Percentiles rank a stretch among this genome's conserved stretches.
phyloP scores from a whole-genome alignment of 805 yeast species.

The Pichia phayaonensis region DNA sequence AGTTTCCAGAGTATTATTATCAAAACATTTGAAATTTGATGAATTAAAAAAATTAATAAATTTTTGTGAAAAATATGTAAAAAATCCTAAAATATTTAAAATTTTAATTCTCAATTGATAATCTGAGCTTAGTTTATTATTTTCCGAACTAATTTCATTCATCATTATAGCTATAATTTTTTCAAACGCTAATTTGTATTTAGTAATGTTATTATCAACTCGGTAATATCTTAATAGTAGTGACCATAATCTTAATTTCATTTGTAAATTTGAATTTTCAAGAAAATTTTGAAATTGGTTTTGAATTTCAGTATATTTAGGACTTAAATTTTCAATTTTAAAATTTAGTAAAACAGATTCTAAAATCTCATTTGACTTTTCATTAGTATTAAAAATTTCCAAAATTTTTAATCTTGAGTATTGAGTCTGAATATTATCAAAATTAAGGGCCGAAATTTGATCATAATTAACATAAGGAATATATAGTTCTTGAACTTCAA shows the following conservation, averaged over 20 bases:
- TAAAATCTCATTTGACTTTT: constrained; percentile 21
- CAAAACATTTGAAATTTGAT: constrained; percentile 1
- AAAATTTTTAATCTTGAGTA: constrained; percentile 66
- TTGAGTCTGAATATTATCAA: constrained; percentile 46
- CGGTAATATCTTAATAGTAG: constrained; percentile 53
- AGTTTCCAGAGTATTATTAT: not conserved
- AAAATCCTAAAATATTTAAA: constrained; percentile 44
- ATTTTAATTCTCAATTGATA: constrained; percentile 35
- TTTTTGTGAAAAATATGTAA: constrained; percentile 26
- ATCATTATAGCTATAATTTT: constrained; percentile 40
- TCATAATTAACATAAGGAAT: constrained; percentile 51
- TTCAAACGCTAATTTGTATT: constrained; percentile 44
- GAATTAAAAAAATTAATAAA: constrained; percentile 1
- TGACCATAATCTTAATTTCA: constrained; percentile 70
- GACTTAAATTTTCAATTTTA: constrained; percentile 13
- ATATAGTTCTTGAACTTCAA: constrained; percentile 18
- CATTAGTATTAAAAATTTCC: constrained; percentile 51
- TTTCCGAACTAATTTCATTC: constrained; percentile 26
- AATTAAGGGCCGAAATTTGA: constrained; percentile 49
- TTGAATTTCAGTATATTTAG: constrained; percentile 28
- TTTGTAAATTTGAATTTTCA: constrained; percentile 51
- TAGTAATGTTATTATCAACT: constrained; percentile 22
- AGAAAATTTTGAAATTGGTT: constrained; percentile 56
- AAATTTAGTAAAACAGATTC: constrained; percentile 18
- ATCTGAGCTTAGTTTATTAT: constrained; percentile 18